Evolutionary conservation across 2,329 filamentous ascomycete genomes (phyloP).

Genomic region (Arthrobotrys pseudoclavata): DNA sequence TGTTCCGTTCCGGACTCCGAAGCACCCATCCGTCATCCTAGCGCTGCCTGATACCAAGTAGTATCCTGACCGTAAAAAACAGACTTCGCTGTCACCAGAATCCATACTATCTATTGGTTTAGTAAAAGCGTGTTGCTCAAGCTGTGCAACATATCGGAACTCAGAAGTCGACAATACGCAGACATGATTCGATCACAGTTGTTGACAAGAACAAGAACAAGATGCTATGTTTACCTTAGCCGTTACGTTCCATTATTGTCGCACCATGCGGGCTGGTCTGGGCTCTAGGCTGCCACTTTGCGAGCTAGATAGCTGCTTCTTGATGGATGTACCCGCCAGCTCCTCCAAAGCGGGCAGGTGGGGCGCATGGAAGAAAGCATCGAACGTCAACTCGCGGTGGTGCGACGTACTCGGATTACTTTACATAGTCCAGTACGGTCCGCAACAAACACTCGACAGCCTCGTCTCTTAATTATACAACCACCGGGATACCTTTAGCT

Average conservation of each 20-base stretch:
- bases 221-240: conserved; percentile 13
- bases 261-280: not conserved
- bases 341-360: conserved; percentile 56
- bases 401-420: not conserved
- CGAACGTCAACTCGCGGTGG: conserved; percentile 25
- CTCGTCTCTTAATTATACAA: not conserved
- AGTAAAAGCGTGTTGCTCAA: not conserved
- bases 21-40: not conserved
- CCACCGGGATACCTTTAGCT: not conserved
- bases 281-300: conserved; percentile 50
- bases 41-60: not conserved
- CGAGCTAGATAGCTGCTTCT: conserved; percentile 45
- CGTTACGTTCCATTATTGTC: no score
- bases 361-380: conserved; percentile 27
- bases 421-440: not conserved
- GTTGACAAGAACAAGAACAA: not conserved
- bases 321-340: conserved; percentile 30
- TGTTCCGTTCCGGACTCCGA: not conserved
- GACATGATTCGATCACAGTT: conserved; percentile 32
- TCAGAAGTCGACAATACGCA: conserved; percentile 3
- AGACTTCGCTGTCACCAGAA: no score
- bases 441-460: not conserved
- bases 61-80: not conserved
- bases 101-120: not conserved
- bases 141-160: conserved; percentile 32